Conservation (phyloP, 129 eudicot species). For the Centella asiatica region DNA sequence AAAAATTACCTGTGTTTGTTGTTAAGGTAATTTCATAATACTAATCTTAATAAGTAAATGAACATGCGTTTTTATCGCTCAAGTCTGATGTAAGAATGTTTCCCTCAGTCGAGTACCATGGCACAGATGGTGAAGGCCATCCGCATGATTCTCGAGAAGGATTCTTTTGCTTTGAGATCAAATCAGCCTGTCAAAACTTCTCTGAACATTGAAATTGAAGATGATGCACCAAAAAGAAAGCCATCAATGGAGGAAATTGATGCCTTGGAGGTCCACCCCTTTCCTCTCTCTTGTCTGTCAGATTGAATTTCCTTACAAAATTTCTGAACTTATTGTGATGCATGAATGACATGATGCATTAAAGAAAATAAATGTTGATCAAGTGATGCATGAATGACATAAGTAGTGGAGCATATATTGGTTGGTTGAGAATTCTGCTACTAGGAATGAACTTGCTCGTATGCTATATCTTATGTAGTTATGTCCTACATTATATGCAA, state of each 20-base stretch:
- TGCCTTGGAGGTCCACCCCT: conserved; percentile 76
- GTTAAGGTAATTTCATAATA: conserved; percentile 47
- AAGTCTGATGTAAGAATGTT: conserved; percentile 1
- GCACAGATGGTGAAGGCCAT: conserved; percentile 93
- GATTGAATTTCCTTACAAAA: background rate
- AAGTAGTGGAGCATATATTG: background rate
- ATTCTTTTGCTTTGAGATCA: conserved; percentile 33
- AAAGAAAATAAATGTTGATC: background rate
- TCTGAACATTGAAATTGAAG: conserved; percentile 70
- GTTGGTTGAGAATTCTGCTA: background rate
- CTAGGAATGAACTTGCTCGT: background rate
- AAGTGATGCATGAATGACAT: background rate
- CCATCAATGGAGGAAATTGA: conserved; percentile 92
- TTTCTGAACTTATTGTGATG: background rate
- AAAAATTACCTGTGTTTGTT: conserved; percentile 79
- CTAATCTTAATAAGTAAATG: background rate
- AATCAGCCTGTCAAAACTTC: conserved; percentile 35
- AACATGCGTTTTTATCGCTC: background rate
- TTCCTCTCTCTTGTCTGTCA: background rate
- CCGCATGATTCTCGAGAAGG: conserved; percentile 79
- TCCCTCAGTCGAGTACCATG: conserved; percentile 77
- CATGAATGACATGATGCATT: background rate
- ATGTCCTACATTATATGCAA: too few relatives aligned
- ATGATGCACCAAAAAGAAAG: conserved; percentile 83
- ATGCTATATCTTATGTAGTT: too few relatives aligned